phyloP scores from a whole-genome alignment of 441 rosid genomes.

The Pelargonium fulgidum region DNA sequence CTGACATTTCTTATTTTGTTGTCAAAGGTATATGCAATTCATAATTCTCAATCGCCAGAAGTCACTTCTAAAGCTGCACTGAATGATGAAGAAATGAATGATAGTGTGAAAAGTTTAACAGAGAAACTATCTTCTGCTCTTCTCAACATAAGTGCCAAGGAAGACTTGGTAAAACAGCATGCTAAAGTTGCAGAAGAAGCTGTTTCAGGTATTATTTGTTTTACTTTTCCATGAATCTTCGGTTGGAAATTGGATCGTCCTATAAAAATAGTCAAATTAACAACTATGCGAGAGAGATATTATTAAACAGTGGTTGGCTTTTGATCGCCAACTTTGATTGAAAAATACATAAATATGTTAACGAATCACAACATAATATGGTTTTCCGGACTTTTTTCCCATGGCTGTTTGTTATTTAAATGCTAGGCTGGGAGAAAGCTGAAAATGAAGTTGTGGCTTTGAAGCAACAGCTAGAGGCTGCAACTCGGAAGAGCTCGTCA shows the following conservation, averaged over 20 bases:
- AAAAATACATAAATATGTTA: neutral
- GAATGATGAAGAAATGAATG: conserved; percentile 49
- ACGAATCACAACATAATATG: neutral
- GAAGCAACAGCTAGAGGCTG: conserved; percentile 64
- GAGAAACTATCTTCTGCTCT: conserved; percentile 78
- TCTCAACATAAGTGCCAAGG: conserved; percentile 56
- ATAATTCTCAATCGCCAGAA: conserved; percentile 31
- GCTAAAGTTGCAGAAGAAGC: conserved; percentile 97
- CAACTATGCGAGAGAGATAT: neutral
- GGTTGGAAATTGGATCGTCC: neutral
- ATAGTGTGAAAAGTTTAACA: conserved; percentile 41
- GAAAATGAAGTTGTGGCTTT: conserved; percentile 57
- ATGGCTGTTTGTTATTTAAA: conserved; percentile 4
- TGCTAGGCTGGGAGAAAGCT: conserved; percentile 86
- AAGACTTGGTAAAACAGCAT: conserved; percentile 76
- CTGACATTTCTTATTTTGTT: no score
- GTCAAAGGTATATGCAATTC: no score
- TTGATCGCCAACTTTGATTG: neutral
- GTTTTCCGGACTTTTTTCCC: neutral
- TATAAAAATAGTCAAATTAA: neutral
- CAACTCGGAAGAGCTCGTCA: conserved; percentile 37
- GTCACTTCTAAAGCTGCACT: conserved; percentile 39
- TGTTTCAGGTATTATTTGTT: conserved; percentile 46
- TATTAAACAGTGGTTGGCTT: neutral
- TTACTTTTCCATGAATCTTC: neutral